phyloP scores from a whole-genome alignment of 768 basidiomycete species.

The Rhodotorula babjevae region DNA sequence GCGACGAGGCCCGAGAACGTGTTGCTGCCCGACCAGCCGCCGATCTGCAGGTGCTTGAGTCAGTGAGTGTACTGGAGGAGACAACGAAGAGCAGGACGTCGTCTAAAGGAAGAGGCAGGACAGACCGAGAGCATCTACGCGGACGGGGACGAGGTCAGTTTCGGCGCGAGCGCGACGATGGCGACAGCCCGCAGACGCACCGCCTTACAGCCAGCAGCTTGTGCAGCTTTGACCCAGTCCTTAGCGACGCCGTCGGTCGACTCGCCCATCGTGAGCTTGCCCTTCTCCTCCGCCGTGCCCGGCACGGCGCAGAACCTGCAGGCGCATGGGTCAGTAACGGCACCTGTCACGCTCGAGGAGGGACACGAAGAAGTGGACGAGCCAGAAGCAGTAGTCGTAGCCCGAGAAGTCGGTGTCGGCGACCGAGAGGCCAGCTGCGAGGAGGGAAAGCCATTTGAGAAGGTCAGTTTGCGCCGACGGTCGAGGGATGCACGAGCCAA shows the following conservation, averaged over 20 bases:
- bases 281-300: not conserved
- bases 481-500: too few species aligned
- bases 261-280: not conserved
- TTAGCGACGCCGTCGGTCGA: not conserved
- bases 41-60: not conserved
- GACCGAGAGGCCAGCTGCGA: not conserved
- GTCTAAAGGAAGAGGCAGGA: too few species aligned
- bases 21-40: not conserved
- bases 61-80: too few species aligned
- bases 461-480: too few species aligned
- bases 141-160: too few species aligned
- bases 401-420: not conserved
- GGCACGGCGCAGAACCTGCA: not conserved
- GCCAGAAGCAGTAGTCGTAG: not conserved
- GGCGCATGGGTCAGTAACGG: too few species aligned
- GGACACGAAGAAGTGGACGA: too few species aligned
- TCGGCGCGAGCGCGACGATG: too few species aligned
- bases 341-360: too few species aligned
- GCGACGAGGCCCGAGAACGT: slow-evolving; percentile 6
- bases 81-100: too few species aligned
- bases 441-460: not conserved
- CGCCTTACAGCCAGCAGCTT: slow-evolving; percentile 6
- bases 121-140: not conserved
- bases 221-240: not conserved
- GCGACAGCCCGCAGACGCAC: not conserved